Conservation (phyloP, 169 alveolate species). For the Eimeria nieschulzi region DNA sequence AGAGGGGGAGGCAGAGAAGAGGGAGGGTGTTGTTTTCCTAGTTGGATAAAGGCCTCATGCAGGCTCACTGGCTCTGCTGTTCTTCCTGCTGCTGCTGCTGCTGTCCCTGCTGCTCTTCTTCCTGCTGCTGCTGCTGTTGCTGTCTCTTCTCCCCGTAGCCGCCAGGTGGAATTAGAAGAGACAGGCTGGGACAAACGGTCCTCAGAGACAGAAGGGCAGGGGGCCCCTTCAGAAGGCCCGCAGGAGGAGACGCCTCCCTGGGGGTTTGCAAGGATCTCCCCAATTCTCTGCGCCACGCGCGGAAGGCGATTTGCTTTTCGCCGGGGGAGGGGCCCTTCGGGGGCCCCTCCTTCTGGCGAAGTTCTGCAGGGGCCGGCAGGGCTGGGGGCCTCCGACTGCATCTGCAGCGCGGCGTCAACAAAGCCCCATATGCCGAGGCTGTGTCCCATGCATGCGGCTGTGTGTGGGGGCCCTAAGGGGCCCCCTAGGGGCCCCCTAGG, state of each 20-base stretch:
- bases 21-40: neutral
- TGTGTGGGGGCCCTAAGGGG: constrained; percentile 3
- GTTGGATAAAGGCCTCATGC: neutral
- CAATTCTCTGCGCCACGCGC: too few species aligned
- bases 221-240: too few species aligned
- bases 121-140: constrained; percentile 20
- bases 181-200: too few species aligned
- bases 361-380: neutral
- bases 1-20: constrained; percentile 5
- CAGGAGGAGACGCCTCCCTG: too few species aligned
- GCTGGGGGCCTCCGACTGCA: constrained; percentile 5
- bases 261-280: too few species aligned
- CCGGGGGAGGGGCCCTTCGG: neutral
- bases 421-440: constrained; percentile 38
- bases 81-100: neutral
- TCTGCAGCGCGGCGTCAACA: constrained; percentile 9
- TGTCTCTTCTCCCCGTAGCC: neutral
- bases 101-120: neutral
- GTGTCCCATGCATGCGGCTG: neutral
- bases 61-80: neutral
- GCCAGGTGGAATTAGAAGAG: too few species aligned
- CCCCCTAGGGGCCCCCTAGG: neutral
- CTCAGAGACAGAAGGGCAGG: too few species aligned
- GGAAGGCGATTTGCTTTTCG: neutral
- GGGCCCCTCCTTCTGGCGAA: neutral